These are phyloP conservation scores for Yamadazyma songkhlaensis DNA, from an alignment of 1,139 yeast genomes.

Conservation along the genomic window DNA sequence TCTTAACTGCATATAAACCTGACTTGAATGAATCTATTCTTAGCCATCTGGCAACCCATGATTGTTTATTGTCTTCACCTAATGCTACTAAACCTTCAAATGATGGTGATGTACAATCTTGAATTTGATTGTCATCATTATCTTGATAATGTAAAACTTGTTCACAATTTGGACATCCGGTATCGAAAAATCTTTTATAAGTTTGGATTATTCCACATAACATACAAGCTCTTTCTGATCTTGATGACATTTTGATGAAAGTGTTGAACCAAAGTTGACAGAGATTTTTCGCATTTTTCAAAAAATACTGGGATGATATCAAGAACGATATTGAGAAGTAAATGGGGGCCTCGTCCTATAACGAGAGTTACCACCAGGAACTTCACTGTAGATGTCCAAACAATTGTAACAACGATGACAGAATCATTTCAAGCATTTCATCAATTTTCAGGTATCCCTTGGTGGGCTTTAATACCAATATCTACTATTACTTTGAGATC, in stretches of 20 bases:
- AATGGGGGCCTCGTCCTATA: neutral
- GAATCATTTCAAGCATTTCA: constrained; percentile 49
- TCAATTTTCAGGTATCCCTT: constrained; percentile 61
- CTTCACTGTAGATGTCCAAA: constrained; percentile 12
- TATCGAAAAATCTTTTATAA: constrained; percentile 65
- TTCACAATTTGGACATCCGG: constrained; percentile 98
- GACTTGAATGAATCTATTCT: constrained; percentile 87
- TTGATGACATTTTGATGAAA: constrained; percentile 44
- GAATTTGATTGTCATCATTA: constrained; percentile 77
- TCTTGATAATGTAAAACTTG: constrained; percentile 76
- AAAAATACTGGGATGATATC: constrained; percentile 4
- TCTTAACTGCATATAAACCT: constrained; percentile 91
- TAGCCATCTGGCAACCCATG: constrained; percentile 98
- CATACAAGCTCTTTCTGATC: constrained; percentile 95
- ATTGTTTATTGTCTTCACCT: constrained; percentile 72
- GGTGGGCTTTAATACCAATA: constrained; percentile 81
- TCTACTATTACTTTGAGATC: constrained; percentile 67
- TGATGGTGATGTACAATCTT: constrained; percentile 94
- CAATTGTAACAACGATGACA: constrained; percentile 26
- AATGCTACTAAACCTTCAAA: constrained; percentile 95
- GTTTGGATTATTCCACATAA: constrained; percentile 91
- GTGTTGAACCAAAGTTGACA: neutral
- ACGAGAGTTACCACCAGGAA: constrained; percentile 5
- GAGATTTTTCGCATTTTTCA: constrained; percentile 2
- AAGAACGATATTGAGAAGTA: neutral